Base-by-base conservation (phyloP, 2,329 filamentous ascomycete genomes). In the Diaporthe capsici region DNA sequence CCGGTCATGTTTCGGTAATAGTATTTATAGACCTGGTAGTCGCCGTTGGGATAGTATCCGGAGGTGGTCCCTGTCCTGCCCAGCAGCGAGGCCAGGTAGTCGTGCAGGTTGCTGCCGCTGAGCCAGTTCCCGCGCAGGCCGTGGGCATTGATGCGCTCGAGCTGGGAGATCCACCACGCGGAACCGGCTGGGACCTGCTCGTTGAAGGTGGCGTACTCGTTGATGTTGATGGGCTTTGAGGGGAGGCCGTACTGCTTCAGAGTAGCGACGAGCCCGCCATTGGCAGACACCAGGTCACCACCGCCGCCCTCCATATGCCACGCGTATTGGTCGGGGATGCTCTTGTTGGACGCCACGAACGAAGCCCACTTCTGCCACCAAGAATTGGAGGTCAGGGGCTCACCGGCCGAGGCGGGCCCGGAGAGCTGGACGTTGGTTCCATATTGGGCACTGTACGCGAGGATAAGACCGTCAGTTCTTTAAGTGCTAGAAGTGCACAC, bases 71-170 rank as follows among this genome's bases (percentile, higher is more conserved):
- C 71, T 22, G 71, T 57, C 74, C 84, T 85, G 25, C 79, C 80
- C 1, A 87, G 73, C n/a, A 88, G 81, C 53, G 82, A 82, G 10
- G 86, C 87, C 34, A 88, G 74, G 28, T 84, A 84, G 74, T 89
- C 86, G 77, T 87, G 87, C 13, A 89, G 81, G 0, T 79, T 79
- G 25, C 78, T 80, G n/a, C 81, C 82, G 3, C 81, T 81, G 6
- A 83, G 82, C 87, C 87, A 88, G 76, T 88, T 88, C 0, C 84
- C 87, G 4, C 86, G 83, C 0, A 88, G 80, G 0, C 87, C 86
- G 12, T 80, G 78, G 5, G 83, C 78, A 73, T 88, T 82, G 78
- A 84, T 80, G 0, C 87, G 83, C 75, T 89, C 87, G 1, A 89
- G 83, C 34, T 85, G 85, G 2, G 84, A 79, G 47, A 89, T 86